These are phyloP conservation scores for Wickerhamiella sorbophila DNA, from an alignment of 805 yeast genomes.

Conservation along the genomic window DNA sequence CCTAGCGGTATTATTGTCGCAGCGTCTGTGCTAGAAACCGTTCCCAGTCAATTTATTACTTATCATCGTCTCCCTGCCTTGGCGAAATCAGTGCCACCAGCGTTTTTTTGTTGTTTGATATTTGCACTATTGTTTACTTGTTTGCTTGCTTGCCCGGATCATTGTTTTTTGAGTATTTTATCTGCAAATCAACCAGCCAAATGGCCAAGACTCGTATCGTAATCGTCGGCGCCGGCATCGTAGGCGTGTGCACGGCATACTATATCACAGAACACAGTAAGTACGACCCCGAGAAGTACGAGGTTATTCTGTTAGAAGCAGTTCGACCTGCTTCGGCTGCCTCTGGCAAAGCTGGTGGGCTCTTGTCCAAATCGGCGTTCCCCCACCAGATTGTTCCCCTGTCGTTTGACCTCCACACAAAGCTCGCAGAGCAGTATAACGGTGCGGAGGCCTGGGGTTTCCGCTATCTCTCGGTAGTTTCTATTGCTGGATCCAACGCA, in stretches of 20 bases:
- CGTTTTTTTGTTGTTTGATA: no score
- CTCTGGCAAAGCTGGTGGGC: constrained; percentile 93
- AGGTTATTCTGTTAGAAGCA: constrained; percentile 74
- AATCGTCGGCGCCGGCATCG: constrained; percentile 61
- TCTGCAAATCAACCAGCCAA: no score
- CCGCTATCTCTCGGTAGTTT: constrained; percentile 71
- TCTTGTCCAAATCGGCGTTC: constrained; percentile 90
- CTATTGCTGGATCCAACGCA: constrained; percentile 49
- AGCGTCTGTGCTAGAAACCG: no score
- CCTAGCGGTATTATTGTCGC: no score
- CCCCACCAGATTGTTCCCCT: constrained; percentile 88
- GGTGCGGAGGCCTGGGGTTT: constrained; percentile 93
- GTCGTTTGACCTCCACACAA: constrained; percentile 73
- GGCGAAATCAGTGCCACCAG: no score
- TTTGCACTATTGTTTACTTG: no score
- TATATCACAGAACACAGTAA: constrained; percentile 71
- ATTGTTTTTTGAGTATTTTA: no score
- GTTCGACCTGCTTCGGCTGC: constrained; percentile 96
- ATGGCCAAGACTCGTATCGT: constrained; percentile 6
- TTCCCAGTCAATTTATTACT: no score
- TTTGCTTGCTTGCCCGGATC: no score
- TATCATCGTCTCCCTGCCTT: no score
- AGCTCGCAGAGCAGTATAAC: constrained; percentile 57
- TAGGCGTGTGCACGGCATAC: constrained; percentile 91
- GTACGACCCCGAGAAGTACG: constrained; percentile 56